Evolutionary conservation across 108 stramenopile genomes (phyloP).

Genomic region (Cylindrotheca closterium): DNA sequence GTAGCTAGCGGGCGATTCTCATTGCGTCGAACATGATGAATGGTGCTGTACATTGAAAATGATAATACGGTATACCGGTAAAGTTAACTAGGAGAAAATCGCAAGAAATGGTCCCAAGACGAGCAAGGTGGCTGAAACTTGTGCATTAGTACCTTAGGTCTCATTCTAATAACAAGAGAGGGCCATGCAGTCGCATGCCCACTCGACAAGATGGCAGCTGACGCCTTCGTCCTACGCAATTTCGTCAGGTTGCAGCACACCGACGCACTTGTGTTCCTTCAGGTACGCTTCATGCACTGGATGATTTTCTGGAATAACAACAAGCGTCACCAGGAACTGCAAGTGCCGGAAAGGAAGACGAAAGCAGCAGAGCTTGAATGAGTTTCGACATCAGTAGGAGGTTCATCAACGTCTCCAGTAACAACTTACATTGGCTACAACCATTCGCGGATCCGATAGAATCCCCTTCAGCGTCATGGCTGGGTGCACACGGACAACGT

Average conservation of each 20-base stretch:
- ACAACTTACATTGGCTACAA: conserved; percentile 70
- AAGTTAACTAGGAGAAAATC: too few species aligned
- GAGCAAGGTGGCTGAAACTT: too few species aligned
- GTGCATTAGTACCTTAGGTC: too few species aligned
- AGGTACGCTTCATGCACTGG: conserved; percentile 80
- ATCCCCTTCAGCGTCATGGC: conserved; percentile 64
- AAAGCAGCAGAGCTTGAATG: neutral
- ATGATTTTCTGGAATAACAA: conserved; percentile 81
- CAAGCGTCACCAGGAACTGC: conserved; percentile 73
- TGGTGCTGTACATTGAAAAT: too few species aligned
- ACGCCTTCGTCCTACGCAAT: neutral
- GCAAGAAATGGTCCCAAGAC: too few species aligned
- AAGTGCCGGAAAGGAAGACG: neutral
- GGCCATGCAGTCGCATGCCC: too few species aligned
- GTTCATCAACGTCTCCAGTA: neutral
- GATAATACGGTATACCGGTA: too few species aligned
- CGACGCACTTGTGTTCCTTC: conserved; percentile 80
- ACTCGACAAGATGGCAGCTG: too few species aligned
- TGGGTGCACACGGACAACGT: conserved; percentile 83
- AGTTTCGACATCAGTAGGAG: neutral
- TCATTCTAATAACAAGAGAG: too few species aligned
- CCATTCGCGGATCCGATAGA: conserved; percentile 58
- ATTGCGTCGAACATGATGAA: too few species aligned
- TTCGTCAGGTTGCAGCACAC: conserved; percentile 55
- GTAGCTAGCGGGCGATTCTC: too few species aligned